Evolutionary conservation across 2,329 filamentous ascomycete genomes (phyloP).

Genomic region (Calycina marina): DNA sequence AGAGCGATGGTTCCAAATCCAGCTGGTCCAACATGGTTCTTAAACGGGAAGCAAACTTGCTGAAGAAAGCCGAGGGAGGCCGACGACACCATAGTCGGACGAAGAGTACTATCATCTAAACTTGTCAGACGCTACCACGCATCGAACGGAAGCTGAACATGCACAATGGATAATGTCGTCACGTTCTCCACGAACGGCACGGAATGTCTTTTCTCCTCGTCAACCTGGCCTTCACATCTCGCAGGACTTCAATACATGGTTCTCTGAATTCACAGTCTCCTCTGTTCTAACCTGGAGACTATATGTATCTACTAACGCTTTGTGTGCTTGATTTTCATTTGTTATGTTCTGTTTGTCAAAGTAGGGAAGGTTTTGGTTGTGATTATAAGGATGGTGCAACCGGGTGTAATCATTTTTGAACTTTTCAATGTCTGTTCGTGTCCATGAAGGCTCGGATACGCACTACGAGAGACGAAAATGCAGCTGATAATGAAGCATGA

Average conservation of each 20-base stretch:
- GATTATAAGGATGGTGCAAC: neutral
- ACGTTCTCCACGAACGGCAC: slow-evolving; percentile 8
- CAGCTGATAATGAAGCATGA: too few species aligned
- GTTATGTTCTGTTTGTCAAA: neutral
- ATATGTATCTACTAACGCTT: slow-evolving; percentile 4
- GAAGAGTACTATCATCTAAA: slow-evolving; percentile 20
- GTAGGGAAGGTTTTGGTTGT: neutral
- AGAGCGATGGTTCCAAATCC: slow-evolving; percentile 33
- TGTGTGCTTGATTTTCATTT: neutral
- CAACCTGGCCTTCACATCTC: slow-evolving; percentile 2
- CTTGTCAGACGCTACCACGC: too few species aligned
- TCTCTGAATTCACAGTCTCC: slow-evolving; percentile 6
- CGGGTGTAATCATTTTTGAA: slow-evolving; percentile 1
- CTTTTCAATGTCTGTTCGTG: neutral
- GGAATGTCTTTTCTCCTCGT: slow-evolving; percentile 3
- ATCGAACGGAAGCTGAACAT: neutral
- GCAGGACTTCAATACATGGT: slow-evolving; percentile 1
- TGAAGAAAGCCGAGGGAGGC: slow-evolving; percentile 12
- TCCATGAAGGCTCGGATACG: too few species aligned
- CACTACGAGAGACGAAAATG: too few species aligned
- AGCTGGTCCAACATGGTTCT: slow-evolving; percentile 57
- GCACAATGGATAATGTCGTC: slow-evolving; percentile 10
- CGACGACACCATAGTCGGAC: slow-evolving; percentile 17
- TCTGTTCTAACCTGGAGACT: slow-evolving; percentile 12
- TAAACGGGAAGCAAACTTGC: slow-evolving; percentile 36